Evolutionary conservation across 1,284 basidiomycete genomes (phyloP).

Genomic region (Mycena citricolor): DNA sequence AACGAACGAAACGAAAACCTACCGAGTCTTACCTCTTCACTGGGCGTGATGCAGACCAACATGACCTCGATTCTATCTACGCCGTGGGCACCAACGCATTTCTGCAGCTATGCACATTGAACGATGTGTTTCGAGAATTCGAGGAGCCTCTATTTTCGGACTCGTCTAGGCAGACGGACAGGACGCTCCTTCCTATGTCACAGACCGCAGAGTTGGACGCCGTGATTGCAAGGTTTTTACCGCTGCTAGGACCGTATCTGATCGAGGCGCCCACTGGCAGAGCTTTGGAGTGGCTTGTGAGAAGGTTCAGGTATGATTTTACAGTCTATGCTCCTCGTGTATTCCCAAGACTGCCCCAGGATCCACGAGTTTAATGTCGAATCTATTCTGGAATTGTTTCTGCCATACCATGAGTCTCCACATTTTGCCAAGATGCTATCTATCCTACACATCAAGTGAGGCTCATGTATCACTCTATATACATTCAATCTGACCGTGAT

Average conservation of each 20-base stretch:
- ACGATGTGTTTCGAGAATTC: constrained; percentile 63
- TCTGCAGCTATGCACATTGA: constrained; percentile 70
- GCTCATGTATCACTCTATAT: constrained; percentile 18
- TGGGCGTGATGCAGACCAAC: constrained; percentile 72
- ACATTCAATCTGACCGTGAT: constrained; percentile 6
- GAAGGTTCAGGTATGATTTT: constrained; percentile 75
- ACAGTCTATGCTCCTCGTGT: background rate
- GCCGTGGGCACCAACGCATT: constrained; percentile 84
- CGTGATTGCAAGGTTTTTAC: constrained; percentile 65
- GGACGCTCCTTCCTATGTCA: constrained; percentile 75
- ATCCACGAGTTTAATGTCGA: constrained; percentile 93
- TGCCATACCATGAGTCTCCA: constrained; percentile 94
- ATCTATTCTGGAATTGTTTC: constrained; percentile 77
- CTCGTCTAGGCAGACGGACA: constrained; percentile 71
- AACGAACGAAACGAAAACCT: constrained; percentile 61
- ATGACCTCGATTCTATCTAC: constrained; percentile 87
- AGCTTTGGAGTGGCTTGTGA: constrained; percentile 95
- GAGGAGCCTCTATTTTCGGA: constrained; percentile 86
- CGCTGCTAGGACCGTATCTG: constrained; percentile 77
- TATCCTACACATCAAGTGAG: constrained; percentile 77
- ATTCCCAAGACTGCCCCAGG: too few relatives aligned
- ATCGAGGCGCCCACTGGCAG: constrained; percentile 82
- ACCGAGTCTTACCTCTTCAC: constrained; percentile 85
- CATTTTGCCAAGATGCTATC: constrained; percentile 94
- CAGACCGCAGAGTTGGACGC: constrained; percentile 63